These are phyloP conservation scores for Candida chilensis DNA, from an alignment of 805 yeast species.

Conservation along the genomic window DNA sequence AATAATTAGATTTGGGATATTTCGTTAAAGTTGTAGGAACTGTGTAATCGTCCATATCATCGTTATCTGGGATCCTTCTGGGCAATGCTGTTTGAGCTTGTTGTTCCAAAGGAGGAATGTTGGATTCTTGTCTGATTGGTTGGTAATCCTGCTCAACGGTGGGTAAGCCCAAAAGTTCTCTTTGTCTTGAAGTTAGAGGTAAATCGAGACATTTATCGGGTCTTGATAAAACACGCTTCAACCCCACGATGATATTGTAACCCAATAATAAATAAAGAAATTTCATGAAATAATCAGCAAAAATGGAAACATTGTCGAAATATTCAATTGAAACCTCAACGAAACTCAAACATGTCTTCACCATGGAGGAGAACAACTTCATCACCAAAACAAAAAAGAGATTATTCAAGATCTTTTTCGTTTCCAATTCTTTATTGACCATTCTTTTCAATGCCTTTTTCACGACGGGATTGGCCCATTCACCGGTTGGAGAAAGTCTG, in stretches of 20 bases:
- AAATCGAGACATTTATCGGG: conserved; percentile 29
- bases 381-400: conserved; percentile 10
- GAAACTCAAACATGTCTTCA: conserved; percentile 4
- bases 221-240: conserved; percentile 10
- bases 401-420: conserved; percentile 9
- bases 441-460: conserved; percentile 23
- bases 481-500: conserved; percentile 14
- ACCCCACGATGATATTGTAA: conserved; percentile 8
- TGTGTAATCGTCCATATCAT: neutral
- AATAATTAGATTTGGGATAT: neutral
- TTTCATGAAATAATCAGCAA: conserved; percentile 1
- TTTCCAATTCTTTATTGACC: conserved; percentile 16
- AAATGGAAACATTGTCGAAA: conserved; percentile 1
- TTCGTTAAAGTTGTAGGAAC: neutral
- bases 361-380: conserved; percentile 7
- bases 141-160: neutral
- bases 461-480: conserved; percentile 28
- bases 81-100: neutral
- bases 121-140: neutral
- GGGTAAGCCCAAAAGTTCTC: conserved; percentile 22
- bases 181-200: conserved; percentile 24
- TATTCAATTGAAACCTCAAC: conserved; percentile 1
- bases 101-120: no score
- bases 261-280: conserved; percentile 6
- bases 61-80: neutral